Evolutionary conservation across 73 alveolate genomes (phyloP).

Genomic region (Effrenium voratum): DNA sequence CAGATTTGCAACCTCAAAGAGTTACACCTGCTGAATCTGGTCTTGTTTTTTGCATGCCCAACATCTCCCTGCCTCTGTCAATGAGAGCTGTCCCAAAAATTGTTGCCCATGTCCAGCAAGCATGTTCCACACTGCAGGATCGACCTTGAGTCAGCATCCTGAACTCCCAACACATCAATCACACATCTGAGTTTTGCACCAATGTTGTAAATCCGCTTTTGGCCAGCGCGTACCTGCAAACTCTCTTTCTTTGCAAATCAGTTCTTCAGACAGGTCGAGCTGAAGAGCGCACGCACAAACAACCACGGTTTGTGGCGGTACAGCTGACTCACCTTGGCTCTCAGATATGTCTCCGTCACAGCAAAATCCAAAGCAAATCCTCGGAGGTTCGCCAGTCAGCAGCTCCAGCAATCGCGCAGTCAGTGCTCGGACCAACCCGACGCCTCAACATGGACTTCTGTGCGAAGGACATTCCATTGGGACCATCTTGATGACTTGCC

Average conservation of each 20-base stretch:
- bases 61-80: conserved; percentile 20
- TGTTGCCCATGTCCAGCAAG: background rate
- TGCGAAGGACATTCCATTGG: no score
- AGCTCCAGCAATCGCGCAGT: conserved; percentile 29
- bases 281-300: conserved; percentile 46
- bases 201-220: conserved; percentile 39
- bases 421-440: conserved; percentile 7
- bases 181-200: background rate
- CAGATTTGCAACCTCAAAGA: conserved; percentile 38
- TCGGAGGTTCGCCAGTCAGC: conserved; percentile 17
- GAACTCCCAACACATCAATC: background rate
- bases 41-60: background rate
- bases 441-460: background rate
- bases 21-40: background rate
- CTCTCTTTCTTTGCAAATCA: no score
- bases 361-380: background rate
- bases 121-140: conserved; percentile 1
- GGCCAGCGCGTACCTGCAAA: conserved; percentile 53
- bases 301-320: conserved; percentile 17
- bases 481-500: no score
- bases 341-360: background rate
- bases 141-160: background rate
- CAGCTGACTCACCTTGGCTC: background rate
- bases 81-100: background rate
- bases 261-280: background rate